These are phyloP conservation scores for Novymonas esmeraldas DNA, from an alignment of 208 protist species.

Conservation along the genomic window DNA sequence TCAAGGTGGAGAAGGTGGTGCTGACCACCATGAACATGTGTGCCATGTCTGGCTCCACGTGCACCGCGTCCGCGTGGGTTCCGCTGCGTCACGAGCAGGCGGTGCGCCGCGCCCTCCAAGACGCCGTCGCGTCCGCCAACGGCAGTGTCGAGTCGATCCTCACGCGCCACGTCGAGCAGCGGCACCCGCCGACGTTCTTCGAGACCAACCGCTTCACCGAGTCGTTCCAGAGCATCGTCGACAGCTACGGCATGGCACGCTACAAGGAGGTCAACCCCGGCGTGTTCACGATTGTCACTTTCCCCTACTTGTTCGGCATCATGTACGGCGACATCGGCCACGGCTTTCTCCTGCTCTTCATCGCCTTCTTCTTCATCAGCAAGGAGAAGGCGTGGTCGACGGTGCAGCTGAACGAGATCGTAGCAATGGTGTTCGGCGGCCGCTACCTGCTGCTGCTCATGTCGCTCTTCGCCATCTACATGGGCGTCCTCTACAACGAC, in stretches of 20 bases:
- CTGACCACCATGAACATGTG: constrained; percentile 93
- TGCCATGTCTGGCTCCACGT: constrained; percentile 81
- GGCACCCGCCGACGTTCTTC: constrained; percentile 97
- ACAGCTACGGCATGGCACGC: constrained; percentile 97
- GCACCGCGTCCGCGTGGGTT: constrained; percentile 94
- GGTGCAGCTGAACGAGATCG: constrained; percentile 86
- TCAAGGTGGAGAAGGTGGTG: constrained; percentile 58
- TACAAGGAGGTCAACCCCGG: constrained; percentile 95
- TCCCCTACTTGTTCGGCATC: constrained; percentile 99
- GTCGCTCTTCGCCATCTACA: constrained; percentile 96
- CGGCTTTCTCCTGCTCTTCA: constrained; percentile 92
- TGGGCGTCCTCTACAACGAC: constrained; percentile 98
- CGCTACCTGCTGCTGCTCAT: constrained; percentile 98
- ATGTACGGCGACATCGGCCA: constrained; percentile 99
- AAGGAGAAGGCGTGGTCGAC: constrained; percentile 81
- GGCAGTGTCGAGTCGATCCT: constrained; percentile 89
- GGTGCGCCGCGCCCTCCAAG: constrained; percentile 52
- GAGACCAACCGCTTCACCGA: constrained; percentile 95
- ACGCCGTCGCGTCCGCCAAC: constrained; percentile 50
- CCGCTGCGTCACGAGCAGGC: constrained; percentile 53
- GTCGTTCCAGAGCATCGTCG: constrained; percentile 97
- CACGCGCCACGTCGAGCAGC: constrained; percentile 62
- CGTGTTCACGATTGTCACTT: constrained; percentile 98
- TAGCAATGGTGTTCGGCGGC: constrained; percentile 77
- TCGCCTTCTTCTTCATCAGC: constrained; percentile 77